Conservation (phyloP, 1,139 yeast species). For the Wickerhamomyces sp. region DNA sequence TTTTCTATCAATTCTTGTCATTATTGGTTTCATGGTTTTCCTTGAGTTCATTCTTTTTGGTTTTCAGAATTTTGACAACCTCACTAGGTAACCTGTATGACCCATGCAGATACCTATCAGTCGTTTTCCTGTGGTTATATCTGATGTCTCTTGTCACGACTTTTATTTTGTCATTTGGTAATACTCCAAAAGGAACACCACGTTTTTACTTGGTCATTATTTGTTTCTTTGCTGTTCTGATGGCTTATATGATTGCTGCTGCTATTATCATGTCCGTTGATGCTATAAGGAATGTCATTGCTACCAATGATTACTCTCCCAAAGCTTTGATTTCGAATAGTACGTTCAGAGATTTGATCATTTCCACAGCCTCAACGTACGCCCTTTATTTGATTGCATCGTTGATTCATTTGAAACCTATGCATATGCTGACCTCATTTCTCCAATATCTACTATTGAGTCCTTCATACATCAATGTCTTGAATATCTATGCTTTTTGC, state of each 20-base stretch:
- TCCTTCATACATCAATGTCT: conserved; percentile 85
- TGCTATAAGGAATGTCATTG: conserved; percentile 43
- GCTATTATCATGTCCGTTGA: conserved; percentile 78
- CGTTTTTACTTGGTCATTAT: conserved; percentile 79
- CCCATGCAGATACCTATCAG: conserved; percentile 75
- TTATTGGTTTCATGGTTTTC: conserved; percentile 78
- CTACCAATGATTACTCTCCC: conserved; percentile 26
- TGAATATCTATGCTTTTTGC: conserved; percentile 88
- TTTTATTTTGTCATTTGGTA: conserved; percentile 88
- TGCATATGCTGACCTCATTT: conserved; percentile 90
- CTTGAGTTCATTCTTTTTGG: conserved; percentile 73
- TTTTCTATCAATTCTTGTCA: conserved; percentile 64
- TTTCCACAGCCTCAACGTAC: conserved; percentile 85
- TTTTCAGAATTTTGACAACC: conserved; percentile 71
- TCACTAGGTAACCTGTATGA: conserved; percentile 56
- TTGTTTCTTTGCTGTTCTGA: conserved; percentile 80
- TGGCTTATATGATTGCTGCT: conserved; percentile 90
- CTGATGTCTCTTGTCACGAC: conserved; percentile 85
- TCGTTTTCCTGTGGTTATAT: conserved; percentile 83
- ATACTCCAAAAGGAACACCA: conserved; percentile 90
- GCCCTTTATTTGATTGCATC: conserved; percentile 76
- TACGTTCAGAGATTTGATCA: conserved; percentile 74
- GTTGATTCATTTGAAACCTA: conserved; percentile 79
- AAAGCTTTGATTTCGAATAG: conserved; percentile 41
- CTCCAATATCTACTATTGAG: conserved; percentile 80